Base-by-base conservation (phyloP, 2,329 filamentous ascomycete species). In the Colletotrichum kahawae region DNA sequence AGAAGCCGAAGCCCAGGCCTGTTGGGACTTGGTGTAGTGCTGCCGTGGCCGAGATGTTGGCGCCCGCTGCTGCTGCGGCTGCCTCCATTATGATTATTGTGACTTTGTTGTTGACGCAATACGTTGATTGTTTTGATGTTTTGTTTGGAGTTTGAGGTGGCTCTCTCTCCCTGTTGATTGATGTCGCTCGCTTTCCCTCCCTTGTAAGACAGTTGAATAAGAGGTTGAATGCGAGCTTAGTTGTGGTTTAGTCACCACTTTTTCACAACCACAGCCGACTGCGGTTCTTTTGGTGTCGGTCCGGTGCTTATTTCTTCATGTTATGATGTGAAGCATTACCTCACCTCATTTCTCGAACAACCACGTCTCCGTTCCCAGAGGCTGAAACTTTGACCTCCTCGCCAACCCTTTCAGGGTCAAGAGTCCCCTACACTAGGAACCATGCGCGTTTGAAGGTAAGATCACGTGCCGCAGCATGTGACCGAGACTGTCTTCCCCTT, bases 1-100 rank as follows among this genome's bases (percentile, higher is more conserved):
- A 79, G 66, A 80, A 79, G 48, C 77, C 76, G n/a, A 78, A 68
- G 71, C 81, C 79, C 56, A 82, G 77, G 27, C 27, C 29, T 18
- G 36, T 48, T 27, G 67, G n/a, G 27, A 36, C 27, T 14, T 60
- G 66, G 34, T 43, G 27, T 54, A 68, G 24, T 43, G 72, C 38
- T 36, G 31, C 31, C 24, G 69, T 21, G 43, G 71, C 27, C 38
- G 68, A 65, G 18, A 75, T 57, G 43, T 72, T 72, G 21, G 34
- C 34, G 38, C 34, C 56, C 24, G 67, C 67, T 10, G 67, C 43
- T 60, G 34, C 34, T n/a, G 63, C 63, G 18, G 63, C 63, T 65
- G 38, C 63, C 16, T 65, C 63, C 63, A 65, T 65, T 65, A 54
- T 48, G 27, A 65, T 65, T 65, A 65, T 34, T 62, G 27, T 43